Base-by-base conservation (phyloP, 345 rosid genomes). In the Populus tremula region DNA sequence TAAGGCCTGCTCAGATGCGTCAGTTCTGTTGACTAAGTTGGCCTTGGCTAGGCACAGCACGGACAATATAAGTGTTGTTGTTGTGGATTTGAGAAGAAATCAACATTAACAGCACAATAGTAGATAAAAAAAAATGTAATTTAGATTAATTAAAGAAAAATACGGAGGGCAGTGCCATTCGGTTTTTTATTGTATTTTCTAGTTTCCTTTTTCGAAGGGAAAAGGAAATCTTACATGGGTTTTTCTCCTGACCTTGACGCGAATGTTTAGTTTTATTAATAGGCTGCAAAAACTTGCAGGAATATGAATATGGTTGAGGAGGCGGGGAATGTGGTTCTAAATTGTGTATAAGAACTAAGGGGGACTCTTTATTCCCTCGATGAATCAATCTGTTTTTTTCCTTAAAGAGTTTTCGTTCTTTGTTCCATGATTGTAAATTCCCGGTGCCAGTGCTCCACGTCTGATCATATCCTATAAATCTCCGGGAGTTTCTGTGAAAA, bases 21-120 rank as follows among this genome's bases (percentile, higher is more conserved):
- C 98, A 0, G 75, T 89, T 4, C 77, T 95, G 84, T 78, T 95
- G 80, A 95, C 99, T 7, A 95, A 92, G 80, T 64, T 95, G 82
- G 98, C 99, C 18, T 82, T 95, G 78, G 96, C 94, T 0, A 86
- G 97, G 80, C 87, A 80, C 53, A 91, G 96, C 49, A 50, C 87
- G 49, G 99, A 95, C 80, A 95, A 95, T 77, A 91, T 95, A 13
- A 95, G 97, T 75, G 96, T 91, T 5, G 89, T 95, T 0, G 99
- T 95, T 4, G 87, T 93, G 35, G 98, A 93, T 87, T 82, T 95
- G 84, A 88, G 89, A 78, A 90, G 79, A 67, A 78, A 83, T 18
- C 78, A 65, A 35, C 36, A 16, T 2, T 38, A 17, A 9, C 49
- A 68, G 39, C 5, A 13, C 16, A 6, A n/a, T 9, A 17, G 27